A percentile compares a stretch with the other conserved stretches of the same genome.
phyloP scores from a whole-genome alignment of 495 filamentous ascomycete genomes.

The Talaromyces stipitatus region DNA sequence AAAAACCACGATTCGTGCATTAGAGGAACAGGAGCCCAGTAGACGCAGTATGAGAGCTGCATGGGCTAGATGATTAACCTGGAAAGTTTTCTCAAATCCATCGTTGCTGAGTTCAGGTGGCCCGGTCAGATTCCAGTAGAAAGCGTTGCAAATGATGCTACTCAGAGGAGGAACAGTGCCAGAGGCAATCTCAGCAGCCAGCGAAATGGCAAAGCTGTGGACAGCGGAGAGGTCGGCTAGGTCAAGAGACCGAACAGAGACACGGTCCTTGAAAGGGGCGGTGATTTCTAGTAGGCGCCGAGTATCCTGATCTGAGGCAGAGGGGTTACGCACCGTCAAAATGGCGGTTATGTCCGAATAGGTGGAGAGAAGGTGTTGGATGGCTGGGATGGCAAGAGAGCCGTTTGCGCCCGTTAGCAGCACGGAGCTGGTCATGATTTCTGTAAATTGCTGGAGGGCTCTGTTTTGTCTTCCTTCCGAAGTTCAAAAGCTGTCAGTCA shows the following conservation, averaged over 20 bases:
- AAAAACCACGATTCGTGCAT: slow-evolving; percentile 23
- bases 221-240: slow-evolving; percentile 28
- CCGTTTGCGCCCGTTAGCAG: slow-evolving; percentile 39
- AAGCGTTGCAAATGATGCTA: slow-evolving; percentile 37
- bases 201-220: slow-evolving; percentile 20
- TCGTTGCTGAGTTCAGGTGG: slow-evolving; percentile 16
- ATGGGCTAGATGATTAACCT: slow-evolving; percentile 37
- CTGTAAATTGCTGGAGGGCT: neutral
- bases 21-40: slow-evolving; percentile 14
- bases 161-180: slow-evolving; percentile 32
- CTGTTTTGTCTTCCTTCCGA: neutral
- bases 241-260: slow-evolving; percentile 27
- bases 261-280: slow-evolving; percentile 8
- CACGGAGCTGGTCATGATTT: neutral
- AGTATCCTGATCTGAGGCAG: neutral
- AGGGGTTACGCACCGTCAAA: slow-evolving; percentile 32
- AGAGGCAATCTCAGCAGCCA: slow-evolving; percentile 18
- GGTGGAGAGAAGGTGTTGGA: slow-evolving; percentile 23
- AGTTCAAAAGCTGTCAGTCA: neutral
- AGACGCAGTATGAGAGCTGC: slow-evolving; percentile 35
- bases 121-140: slow-evolving; percentile 13
- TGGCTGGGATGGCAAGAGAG: slow-evolving; percentile 28
- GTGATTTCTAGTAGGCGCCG: neutral
- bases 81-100: slow-evolving; percentile 36
- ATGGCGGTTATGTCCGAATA: slow-evolving; percentile 27